Percentiles rank a stretch among this genome's conserved stretches.
phyloP scores from a whole-genome alignment of 2,329 filamentous ascomycete species.

The Ceratocystis eucalypticola region DNA sequence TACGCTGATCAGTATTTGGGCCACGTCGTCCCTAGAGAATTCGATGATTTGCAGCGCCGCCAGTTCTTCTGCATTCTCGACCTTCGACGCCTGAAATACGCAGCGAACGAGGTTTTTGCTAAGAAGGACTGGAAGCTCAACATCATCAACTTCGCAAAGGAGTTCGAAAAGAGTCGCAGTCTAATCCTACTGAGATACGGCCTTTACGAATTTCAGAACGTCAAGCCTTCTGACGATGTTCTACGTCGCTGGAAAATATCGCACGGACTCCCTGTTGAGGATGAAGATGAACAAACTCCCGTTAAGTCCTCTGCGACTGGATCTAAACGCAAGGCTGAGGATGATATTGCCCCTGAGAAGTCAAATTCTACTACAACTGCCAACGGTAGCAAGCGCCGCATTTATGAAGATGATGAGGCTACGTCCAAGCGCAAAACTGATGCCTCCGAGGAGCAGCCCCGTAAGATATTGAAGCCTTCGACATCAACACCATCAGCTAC shows the following conservation, averaged over 20 bases:
- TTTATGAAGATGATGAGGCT: conserved; percentile 29
- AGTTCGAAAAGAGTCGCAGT: conserved; percentile 50
- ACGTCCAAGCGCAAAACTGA: conserved; percentile 26
- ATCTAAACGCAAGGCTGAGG: conserved; percentile 44
- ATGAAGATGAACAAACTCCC: conserved; percentile 24
- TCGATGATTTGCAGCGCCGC: conserved; percentile 45
- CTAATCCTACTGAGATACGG: conserved; percentile 49
- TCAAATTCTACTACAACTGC: conserved; percentile 22
- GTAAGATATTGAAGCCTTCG: conserved; percentile 36
- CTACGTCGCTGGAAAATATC: conserved; percentile 45
- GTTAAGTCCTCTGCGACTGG: conserved; percentile 26
- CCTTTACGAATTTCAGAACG: conserved; percentile 49
- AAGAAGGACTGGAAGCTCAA: conserved; percentile 52
- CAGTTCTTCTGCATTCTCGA: conserved; percentile 53
- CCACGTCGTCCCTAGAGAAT: conserved; percentile 42
- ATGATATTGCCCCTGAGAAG: conserved; percentile 32
- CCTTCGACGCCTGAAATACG: conserved; percentile 46
- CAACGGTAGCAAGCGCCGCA: conserved; percentile 38
- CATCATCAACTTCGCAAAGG: conserved; percentile 48
- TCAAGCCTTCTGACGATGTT: conserved; percentile 44
- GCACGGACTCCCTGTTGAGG: conserved; percentile 38
- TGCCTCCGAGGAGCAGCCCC: conserved; percentile 36
- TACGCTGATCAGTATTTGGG: conserved; percentile 47
- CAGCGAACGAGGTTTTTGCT: conserved; percentile 45
- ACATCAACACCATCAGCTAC: conserved; percentile 37